Base-by-base conservation (phyloP, 2,329 filamentous ascomycete species). In the Ceratocystis harringtonii region DNA sequence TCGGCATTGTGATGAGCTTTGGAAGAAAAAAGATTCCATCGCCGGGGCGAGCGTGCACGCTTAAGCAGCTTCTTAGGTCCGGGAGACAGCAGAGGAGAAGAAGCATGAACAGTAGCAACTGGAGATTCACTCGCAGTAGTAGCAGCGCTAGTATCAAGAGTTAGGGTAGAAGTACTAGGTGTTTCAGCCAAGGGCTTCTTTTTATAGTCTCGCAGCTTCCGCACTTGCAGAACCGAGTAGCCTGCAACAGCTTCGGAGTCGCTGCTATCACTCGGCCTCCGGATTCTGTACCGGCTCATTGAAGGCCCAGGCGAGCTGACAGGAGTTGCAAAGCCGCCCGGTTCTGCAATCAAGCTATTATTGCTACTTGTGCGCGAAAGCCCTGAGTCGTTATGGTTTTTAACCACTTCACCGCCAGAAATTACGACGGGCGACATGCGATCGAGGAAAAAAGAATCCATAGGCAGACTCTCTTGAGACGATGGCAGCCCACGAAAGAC, bases 351-450 rank as follows among this genome's bases (percentile, higher is more conserved):
- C 5, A 78, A 76, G 68, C 79, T 83, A 62, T 78, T 79, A 65
- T 77, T 78, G 71, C 79, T 84, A 66, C 81, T 79, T 0, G 76
- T 77, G 19, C 78, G 76, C 61, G 70, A 72, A 32, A 83, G 69
- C 5, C 12, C 19, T 15, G 76, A 73, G 69, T 78, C 79, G 1
- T 75, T 71, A 48, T 78, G 76, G 70, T 86, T 86, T 70, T 85
- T 81, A 48, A 85, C 73, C 5, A 87, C 73, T 68, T 81, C 82
- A 32, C 84, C 85, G 6, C 84, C 85, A 10, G 83, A 79, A 70
- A 88, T 87, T 50, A 87, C 78, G 12, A 87, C 84, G 1, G 84
- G 85, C 64, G 83, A 84, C 74, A 87, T 81, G 12, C 84, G 78
- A 64, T 86, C 81, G 30, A 80, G 74, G 12, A 87, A 73, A 69